Percentiles rank a stretch among this genome's conserved stretches.
phyloP scores from a whole-genome alignment of 2,329 filamentous ascomycete genomes.

The Orbilia quercus region DNA sequence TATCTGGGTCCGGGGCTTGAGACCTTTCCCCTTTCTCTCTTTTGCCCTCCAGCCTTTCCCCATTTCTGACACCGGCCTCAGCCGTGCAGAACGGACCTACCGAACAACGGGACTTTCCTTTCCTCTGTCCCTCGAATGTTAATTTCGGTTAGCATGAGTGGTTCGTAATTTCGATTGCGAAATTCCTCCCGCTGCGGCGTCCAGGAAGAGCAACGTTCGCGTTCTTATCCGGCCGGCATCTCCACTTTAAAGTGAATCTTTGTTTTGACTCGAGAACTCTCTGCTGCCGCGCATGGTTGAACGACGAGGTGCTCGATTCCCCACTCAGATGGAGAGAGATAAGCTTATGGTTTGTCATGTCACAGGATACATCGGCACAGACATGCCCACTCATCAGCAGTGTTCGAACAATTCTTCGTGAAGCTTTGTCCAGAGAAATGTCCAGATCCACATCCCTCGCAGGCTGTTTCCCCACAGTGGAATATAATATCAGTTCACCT shows the following conservation, averaged over 20 bases:
- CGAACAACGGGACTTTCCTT: conserved; percentile 53
- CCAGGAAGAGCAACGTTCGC: conserved; percentile 35
- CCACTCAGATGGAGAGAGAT: conserved; percentile 29
- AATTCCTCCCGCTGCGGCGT: conserved; percentile 55
- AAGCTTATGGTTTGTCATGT: conserved; percentile 44
- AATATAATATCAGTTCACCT: conserved; percentile 47
- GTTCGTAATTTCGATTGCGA: conserved; percentile 57
- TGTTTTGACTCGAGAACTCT: conserved; percentile 38
- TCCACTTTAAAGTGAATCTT: conserved; percentile 27
- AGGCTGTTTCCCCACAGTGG: neutral
- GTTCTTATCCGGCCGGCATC: conserved; percentile 49
- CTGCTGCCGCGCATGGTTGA: conserved; percentile 35
- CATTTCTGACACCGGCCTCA: conserved; percentile 22
- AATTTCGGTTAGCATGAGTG: conserved; percentile 55
- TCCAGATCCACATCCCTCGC: too few species aligned
- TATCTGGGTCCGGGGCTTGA: conserved; percentile 18
- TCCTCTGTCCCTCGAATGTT: conserved; percentile 28
- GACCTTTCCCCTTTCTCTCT: conserved; percentile 30
- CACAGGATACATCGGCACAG: neutral
- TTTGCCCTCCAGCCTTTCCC: conserved; percentile 4
- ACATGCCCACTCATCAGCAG: neutral
- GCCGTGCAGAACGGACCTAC: conserved; percentile 45
- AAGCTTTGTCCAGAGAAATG: too few species aligned
- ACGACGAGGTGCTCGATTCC: conserved; percentile 1
- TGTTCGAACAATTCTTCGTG: too few species aligned